Evolutionary conservation across 1,284 basidiomycete species (phyloP).

Genomic region (Wolfiporia cocos): DNA sequence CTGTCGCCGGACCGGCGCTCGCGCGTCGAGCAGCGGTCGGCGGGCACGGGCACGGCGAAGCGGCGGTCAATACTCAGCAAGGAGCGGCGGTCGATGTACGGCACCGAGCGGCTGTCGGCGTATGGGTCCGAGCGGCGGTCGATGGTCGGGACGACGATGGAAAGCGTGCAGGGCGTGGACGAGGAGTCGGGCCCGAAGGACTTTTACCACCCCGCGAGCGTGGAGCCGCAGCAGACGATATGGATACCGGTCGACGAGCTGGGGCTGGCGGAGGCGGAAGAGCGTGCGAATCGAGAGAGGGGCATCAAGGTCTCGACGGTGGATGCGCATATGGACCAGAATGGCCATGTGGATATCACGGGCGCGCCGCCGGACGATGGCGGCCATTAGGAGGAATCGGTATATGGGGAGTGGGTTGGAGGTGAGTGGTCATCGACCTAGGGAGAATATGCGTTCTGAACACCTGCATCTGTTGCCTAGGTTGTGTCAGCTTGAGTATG

Average conservation of each 20-base stretch:
- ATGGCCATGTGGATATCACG: constrained; percentile 60
- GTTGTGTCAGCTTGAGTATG: too few relatives aligned
- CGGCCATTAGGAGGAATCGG: too few relatives aligned
- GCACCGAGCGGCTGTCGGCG: neutral
- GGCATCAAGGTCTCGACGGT: constrained; percentile 54
- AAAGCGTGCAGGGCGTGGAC: constrained; percentile 14
- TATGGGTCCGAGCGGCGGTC: neutral
- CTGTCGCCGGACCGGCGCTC: too few relatives aligned
- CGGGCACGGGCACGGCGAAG: constrained; percentile 5
- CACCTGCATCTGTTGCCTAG: too few relatives aligned
- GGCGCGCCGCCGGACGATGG: constrained; percentile 33
- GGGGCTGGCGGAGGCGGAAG: constrained; percentile 64
- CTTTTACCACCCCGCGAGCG: constrained; percentile 80
- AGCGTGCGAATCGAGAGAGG: constrained; percentile 43
- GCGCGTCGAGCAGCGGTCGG: neutral
- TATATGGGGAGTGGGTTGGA: too few relatives aligned
- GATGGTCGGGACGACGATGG: neutral
- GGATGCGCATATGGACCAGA: constrained; percentile 59
- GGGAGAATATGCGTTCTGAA: too few relatives aligned
- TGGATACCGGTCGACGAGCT: constrained; percentile 78
- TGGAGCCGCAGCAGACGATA: constrained; percentile 66
- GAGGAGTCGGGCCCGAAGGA: constrained; percentile 30
- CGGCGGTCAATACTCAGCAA: neutral
- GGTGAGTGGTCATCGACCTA: too few relatives aligned
- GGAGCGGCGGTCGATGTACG: neutral